Base-by-base conservation (phyloP, 208 protist species). In the Wallacemonas sp. region DNA sequence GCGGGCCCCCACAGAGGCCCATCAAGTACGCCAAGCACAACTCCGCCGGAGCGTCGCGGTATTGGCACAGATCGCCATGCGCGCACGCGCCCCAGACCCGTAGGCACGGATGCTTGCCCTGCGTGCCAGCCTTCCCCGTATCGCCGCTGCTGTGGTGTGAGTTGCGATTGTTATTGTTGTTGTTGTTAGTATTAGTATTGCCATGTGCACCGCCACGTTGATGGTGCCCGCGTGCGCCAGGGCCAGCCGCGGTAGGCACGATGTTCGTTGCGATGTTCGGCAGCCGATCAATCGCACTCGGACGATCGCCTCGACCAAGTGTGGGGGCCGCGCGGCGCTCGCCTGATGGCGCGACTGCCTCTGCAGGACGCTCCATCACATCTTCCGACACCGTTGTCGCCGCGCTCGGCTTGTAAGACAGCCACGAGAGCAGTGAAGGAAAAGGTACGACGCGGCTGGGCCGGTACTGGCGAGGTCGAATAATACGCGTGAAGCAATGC, bases 361-460 rank as follows among this genome's bases (percentile, higher is more conserved):
- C 84, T 1, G 84, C 88, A 31, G 84, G 84, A 24, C 88, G 84
- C 55, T 76, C 63, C 41, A 86, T 55, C n/a, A 91, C 80, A 54
- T 94, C 83, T 30, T 87, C 78, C 1, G 82, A 61, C 47, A 94
- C 71, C 60, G 80, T 70, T 68, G 81, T 84, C 55, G 84, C 88
- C 54, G 75, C 61, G 19, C 71, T 61, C 4, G 88, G 88, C 58
- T 72, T 80, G 77, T 94, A 94, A 63, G 88, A 78, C 14, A 94
- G 74, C 85, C 88, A 94, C 39, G 88, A 91, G 38, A 94, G 75
- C 47, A 94, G 76, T 2, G 88, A 94, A 1, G 88, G 88, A 69
- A 94, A 94, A 1, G 88, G 88, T 9, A 94, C 84, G 41, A 90
- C 70, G 56, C 88, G 80, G 56, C 70, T 90, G 2, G 84, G 88